Base-by-base conservation (phyloP, 1,284 basidiomycete species). In the Ustilago xerochloae region DNA sequence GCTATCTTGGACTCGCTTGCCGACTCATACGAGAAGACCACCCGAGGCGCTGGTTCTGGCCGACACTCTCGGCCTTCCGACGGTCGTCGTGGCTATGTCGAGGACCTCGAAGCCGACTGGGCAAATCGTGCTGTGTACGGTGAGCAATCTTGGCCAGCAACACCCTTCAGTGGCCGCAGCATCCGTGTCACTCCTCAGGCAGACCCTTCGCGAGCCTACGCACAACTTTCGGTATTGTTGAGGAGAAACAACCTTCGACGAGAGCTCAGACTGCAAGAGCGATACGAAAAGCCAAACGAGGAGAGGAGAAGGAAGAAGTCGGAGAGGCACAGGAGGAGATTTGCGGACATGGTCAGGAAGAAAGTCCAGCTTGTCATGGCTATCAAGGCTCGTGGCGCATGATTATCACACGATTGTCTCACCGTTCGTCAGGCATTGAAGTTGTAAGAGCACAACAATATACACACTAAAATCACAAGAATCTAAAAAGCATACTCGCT, bases 321-420 rank as follows among this genome's bases (percentile, higher is more conserved):
- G 36, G 82, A 83, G 53, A 65, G 82, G 10, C 82, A 84, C 51
- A 68, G 82, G 32, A 75, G 81, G 32, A 69, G 82, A 47, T 84
- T 84, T 35, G 81, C 79, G 1, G 81, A 84, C 43, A 77, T 82
- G 77, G 75, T 84, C 29, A 67, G 80, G 58, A 69, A 75, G 52
- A 84, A 83, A 71, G 81, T 84, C 12, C 81, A 83, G 53, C 57
- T 84, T 47, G 82, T 81, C 26, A 81, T 83, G 81, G 75, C 78
- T 9, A 76, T 83, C 62, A 82, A 82, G 69, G 72, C 79, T 36
- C 75, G 81, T 35, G 79, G 80, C 20, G 77, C 78, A 2, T 82
- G 35, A 50, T n/a, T 24, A 26, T 46, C 15, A 30, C 13, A 10
- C n/a, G n/a, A n/a, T n/a, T n/a, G n/a, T n/a, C n/a, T n/a, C n/a